These are phyloP conservation scores for Berberis thunbergii DNA, from an alignment of 164 flowering plant species.

Conservation along the genomic window DNA sequence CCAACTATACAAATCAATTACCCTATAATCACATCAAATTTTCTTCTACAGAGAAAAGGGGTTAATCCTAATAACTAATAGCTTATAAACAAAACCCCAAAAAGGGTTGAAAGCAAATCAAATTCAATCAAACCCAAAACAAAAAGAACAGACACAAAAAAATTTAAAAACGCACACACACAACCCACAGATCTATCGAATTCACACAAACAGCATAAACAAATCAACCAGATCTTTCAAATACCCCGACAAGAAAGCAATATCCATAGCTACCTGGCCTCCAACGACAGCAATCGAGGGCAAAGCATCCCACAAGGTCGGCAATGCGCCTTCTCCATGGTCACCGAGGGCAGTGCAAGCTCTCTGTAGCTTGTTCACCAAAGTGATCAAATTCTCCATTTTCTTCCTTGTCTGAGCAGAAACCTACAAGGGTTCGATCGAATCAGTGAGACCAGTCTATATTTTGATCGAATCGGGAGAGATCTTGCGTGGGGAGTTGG, in stretches of 20 bases:
- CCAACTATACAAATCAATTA: no score
- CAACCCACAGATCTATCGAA: not conserved
- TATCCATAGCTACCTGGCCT: constrained; percentile 63
- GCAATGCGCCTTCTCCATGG: constrained; percentile 76
- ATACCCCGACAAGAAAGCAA: not conserved
- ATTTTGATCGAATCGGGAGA: no score
- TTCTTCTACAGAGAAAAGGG: no score
- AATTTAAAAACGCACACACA: not conserved
- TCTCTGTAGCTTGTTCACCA: constrained; percentile 82
- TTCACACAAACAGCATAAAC: not conserved
- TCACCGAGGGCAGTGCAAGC: constrained; percentile 96
- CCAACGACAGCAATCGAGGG: constrained; percentile 97
- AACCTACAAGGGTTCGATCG: no score
- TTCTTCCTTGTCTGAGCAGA: constrained; percentile 1
- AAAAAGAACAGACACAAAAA: not conserved
- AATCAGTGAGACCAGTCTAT: no score
- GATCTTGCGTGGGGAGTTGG: no score
- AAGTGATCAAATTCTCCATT: constrained; percentile 72
- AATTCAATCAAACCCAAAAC: not conserved
- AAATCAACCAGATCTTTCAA: not conserved
- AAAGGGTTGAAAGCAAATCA: not conserved
- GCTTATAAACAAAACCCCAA: no score
- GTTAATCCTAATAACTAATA: no score
- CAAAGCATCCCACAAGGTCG: constrained; percentile 92
- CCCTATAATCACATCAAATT: no score